These are phyloP conservation scores for Coriaria nepalensis DNA, from an alignment of 306 rosid genomes.

Conservation along the genomic window DNA sequence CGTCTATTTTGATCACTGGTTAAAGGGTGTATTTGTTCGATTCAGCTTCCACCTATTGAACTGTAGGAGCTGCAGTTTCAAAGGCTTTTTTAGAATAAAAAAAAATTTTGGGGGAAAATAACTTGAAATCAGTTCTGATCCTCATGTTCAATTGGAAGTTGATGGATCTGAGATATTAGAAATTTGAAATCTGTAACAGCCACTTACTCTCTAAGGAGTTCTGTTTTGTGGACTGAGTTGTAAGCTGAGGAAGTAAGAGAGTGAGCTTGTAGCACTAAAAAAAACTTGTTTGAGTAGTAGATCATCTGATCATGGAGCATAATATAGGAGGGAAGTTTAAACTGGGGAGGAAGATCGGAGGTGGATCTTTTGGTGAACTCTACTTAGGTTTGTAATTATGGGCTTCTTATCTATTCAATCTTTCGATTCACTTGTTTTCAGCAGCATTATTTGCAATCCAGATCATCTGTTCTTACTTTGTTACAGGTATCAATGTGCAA, in stretches of 20 bases:
- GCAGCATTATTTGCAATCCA: not conserved
- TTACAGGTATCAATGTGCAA: constrained; percentile 73
- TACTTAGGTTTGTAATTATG: constrained; percentile 57
- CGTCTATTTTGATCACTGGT: constrained; percentile 17
- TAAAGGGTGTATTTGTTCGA: constrained; percentile 15
- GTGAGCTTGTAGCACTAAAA: constrained; percentile 13
- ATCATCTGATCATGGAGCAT: constrained; percentile 58
- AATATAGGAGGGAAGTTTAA: constrained; percentile 89
- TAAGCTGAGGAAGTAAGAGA: constrained; percentile 18
- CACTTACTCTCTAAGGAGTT: constrained; percentile 19
- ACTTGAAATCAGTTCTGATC: constrained; percentile 24
- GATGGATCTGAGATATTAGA: constrained; percentile 44
- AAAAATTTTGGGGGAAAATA: not conserved
- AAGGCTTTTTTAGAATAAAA: constrained; percentile 5
- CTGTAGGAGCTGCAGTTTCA: not conserved
- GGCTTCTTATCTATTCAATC: not conserved
- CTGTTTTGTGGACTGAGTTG: constrained; percentile 19
- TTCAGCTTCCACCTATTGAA: not conserved
- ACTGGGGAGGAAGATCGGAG: constrained; percentile 92
- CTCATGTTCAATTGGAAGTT: constrained; percentile 13
- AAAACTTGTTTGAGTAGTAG: constrained; percentile 17
- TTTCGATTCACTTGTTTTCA: not conserved
- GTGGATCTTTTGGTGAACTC: constrained; percentile 94
- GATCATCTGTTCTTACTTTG: constrained; percentile 27
- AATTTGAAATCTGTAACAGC: constrained; percentile 6